A percentile compares a stretch with the other conserved stretches of the same genome.
phyloP scores from a whole-genome alignment of 495 filamentous ascomycete genomes.

The Evansstolkia leycettana region DNA sequence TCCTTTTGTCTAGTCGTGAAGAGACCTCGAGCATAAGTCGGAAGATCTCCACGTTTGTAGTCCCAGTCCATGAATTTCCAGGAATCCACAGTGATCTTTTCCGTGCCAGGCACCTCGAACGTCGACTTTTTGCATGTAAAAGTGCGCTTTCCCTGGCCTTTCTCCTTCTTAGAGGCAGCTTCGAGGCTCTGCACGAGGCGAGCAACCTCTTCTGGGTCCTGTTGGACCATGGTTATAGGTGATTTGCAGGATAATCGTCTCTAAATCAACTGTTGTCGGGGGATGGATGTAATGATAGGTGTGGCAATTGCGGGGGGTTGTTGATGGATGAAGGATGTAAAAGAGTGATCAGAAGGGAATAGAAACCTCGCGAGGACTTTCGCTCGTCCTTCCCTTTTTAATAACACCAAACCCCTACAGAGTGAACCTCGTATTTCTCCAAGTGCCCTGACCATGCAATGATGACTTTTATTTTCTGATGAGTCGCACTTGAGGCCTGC shows the following conservation, averaged over 20 bases:
- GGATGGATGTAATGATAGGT: neutral
- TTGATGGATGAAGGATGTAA: no score
- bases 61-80: constrained; percentile 94
- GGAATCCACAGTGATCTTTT: constrained; percentile 60
- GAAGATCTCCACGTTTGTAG: constrained; percentile 74
- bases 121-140: constrained; percentile 65
- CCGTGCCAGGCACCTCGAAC: constrained; percentile 49
- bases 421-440: no score
- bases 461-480: no score
- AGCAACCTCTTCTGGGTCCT: constrained; percentile 50
- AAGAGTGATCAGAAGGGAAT: no score
- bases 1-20: constrained; percentile 62
- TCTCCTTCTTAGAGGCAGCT: constrained; percentile 34
- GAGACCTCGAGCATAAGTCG: constrained; percentile 82
- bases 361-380: no score
- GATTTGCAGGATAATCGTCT: neutral
- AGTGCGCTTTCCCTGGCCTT: constrained; percentile 26
- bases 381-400: no score
- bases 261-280: constrained; percentile 2
- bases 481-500: no score
- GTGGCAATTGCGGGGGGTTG: neutral
- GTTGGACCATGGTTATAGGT: constrained; percentile 29
- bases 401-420: no score
- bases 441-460: no score
- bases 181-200: constrained; percentile 47